Base-by-base conservation (phyloP, 345 rosid genomes). In the Pseudoturritis turrita region DNA sequence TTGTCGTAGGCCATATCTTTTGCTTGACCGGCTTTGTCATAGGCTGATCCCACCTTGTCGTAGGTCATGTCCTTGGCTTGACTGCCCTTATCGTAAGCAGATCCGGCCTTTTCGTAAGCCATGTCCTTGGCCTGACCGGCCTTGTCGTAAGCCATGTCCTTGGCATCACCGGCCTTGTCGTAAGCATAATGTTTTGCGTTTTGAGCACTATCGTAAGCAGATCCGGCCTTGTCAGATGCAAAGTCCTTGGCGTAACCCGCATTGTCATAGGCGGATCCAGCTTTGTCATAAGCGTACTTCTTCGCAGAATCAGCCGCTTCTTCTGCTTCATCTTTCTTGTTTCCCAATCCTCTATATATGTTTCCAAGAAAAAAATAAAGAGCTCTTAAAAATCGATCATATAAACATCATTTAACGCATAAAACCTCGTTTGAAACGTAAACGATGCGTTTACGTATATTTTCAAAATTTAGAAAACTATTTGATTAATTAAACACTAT, bases 101-200 rank as follows among this genome's bases (percentile, higher is more conserved):
- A 29, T n/a, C 62, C 57, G 47, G 46, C 67, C 77, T 36, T 57
- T 14, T 44, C 33, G 2, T 23, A 41, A 0, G 81, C 70, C 46
- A 75, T 49, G 43, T 70, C 51, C 7, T 66, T 67, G 17, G 65
- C 83, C 25, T 77, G 70, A 18, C 76, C 72, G 2, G 81, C 70
- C 62, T 79, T 77, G 7, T 77, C 44, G 6, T 75, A 70, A 39
- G 78, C 80, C 52, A 76, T 57, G 15, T 74, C 65, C 15, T 73
- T 72, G 3, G 72, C 84, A 29, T 78, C 70, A n/a, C 73, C 73
- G 5, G 79, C 73, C 62, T 78, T 84, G 11, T 80, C 65, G 13
- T 77, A 72, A 43, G 75, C 77, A 62, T 40, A 59, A 13, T 62
- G 69, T 44, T 59, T 46, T 17, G 76, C 80, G 14, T 72, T 25